Evolutionary conservation across 495 filamentous ascomycete genomes (phyloP).

Genomic region (Terfezia boudieri): DNA sequence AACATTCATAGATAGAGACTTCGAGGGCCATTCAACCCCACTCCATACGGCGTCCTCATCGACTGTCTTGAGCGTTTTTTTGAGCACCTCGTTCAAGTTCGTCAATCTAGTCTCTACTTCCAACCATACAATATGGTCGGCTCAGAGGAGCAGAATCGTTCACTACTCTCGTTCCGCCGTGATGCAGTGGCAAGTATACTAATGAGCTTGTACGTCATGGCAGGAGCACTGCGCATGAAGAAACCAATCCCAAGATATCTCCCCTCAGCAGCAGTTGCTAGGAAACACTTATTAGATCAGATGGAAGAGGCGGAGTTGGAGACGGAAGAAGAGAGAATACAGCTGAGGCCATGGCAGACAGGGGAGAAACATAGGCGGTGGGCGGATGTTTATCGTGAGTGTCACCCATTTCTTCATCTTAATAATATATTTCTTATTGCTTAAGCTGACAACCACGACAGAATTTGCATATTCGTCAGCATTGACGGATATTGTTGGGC

Average conservation of each 20-base stretch:
- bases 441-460: constrained; percentile 1
- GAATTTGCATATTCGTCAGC: constrained; percentile 29
- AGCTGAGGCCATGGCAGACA: background rate
- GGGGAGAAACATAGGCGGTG: constrained; percentile 20
- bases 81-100: constrained; percentile 33
- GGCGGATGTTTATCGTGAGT: constrained; percentile 26
- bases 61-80: constrained; percentile 33
- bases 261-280: constrained; percentile 29
- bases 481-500: constrained; percentile 33
- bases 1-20: constrained; percentile 20
- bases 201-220: constrained; percentile 34
- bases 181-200: constrained; percentile 35
- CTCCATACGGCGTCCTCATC: constrained; percentile 33
- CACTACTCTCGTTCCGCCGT: constrained; percentile 27
- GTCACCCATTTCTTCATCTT: background rate
- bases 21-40: constrained; percentile 32
- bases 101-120: constrained; percentile 35
- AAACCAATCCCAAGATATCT: constrained; percentile 32
- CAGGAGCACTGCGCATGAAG: constrained; percentile 28
- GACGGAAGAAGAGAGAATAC: constrained; percentile 12
- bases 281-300: constrained; percentile 28
- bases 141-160: constrained; percentile 21
- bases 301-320: constrained; percentile 28
- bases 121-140: constrained; percentile 22
- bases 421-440: background rate